phyloP scores from a whole-genome alignment of 352 stramenopile genomes.

The Aphanomyces euteiches region DNA sequence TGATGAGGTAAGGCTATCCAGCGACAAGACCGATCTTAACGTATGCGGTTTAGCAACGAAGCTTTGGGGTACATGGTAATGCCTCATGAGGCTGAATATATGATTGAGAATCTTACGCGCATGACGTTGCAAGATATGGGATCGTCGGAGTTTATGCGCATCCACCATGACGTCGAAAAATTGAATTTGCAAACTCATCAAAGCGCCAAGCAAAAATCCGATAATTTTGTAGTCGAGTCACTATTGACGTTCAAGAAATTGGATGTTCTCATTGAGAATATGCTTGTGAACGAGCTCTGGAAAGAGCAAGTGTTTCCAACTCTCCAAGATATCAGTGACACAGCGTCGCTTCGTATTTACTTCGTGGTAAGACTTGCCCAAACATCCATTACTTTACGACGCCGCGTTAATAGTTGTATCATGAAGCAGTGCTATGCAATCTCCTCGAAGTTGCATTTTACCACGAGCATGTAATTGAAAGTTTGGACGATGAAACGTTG shows the following conservation, averaged over 20 bases:
- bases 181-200: conserved; percentile 92
- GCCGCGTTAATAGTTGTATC: conserved; percentile 57
- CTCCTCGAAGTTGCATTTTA: conserved; percentile 87
- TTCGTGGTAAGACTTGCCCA: conserved; percentile 64
- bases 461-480: conserved; percentile 87
- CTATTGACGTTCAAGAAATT: conserved; percentile 92
- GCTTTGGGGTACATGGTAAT: conserved; percentile 56
- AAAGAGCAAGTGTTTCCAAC: conserved; percentile 70
- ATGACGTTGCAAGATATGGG: conserved; percentile 67
- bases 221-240: conserved; percentile 92
- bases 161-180: conserved; percentile 88
- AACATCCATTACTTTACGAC: background rate
- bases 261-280: conserved; percentile 76
- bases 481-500: conserved; percentile 79
- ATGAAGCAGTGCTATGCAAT: conserved; percentile 86
- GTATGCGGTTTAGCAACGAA: conserved; percentile 10
- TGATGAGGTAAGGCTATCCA: too few relatives aligned
- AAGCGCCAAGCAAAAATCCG: conserved; percentile 81
- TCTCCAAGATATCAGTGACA: conserved; percentile 44
- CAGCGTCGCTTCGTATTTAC: conserved; percentile 84
- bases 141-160: conserved; percentile 67
- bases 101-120: conserved; percentile 66
- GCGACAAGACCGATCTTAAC: too few relatives aligned
- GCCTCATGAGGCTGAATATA: conserved; percentile 73
- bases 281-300: conserved; percentile 89